Base-by-base conservation (phyloP, 177 flowering plant genomes). In the Telopea speciosissima region DNA sequence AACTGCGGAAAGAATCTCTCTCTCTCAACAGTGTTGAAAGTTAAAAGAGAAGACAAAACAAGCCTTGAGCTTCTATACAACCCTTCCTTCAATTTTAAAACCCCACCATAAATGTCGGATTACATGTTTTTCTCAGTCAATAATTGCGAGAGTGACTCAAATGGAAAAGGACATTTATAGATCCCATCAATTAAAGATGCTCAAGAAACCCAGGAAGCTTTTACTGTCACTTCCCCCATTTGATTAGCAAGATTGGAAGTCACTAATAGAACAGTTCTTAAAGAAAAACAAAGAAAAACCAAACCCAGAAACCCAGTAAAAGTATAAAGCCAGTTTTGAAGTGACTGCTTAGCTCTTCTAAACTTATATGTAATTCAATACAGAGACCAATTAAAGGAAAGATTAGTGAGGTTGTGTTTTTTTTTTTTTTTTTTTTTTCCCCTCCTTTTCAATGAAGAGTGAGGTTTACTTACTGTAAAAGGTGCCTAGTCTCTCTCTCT, bases 281-380 rank as follows among this genome's bases (percentile, higher is more conserved):
- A 24, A 54, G 33, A 61, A 25, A 63, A 28, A 45, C 31, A 28
- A 49, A 69, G 22, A 44, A 42, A 44, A 66, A 13, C 26, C 19
- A 76, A 61, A 72, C 67, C 86, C 86, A 72, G 83, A 79, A 80
- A 77, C 82, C 82, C 85, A 75, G 85, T 82, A 56, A 77, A 80
- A 80, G 75, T 44, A 52, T 68, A 66, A 77, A 75, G 69, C 26
- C 24, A 61, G 11, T 21, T 5, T 19, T 61, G 31, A 24, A 26
- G 67, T 65, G 49, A 76, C 61, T n/a, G 8, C n/a, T n/a, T 58
- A n/a, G 61, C 61, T 49, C 54, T 58, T 58, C 61, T n/a, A 5
- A 19, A n/a, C 22, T 58, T 21, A 7, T 58, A 58, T 58, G 19
- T 58, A 16, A 58, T 58, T 19, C 22, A 16, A 58, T 24, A 14